These are phyloP conservation scores for Zygosaccharomyces kombuchaensis DNA, from an alignment of 805 yeast species.

Conservation along the genomic window DNA sequence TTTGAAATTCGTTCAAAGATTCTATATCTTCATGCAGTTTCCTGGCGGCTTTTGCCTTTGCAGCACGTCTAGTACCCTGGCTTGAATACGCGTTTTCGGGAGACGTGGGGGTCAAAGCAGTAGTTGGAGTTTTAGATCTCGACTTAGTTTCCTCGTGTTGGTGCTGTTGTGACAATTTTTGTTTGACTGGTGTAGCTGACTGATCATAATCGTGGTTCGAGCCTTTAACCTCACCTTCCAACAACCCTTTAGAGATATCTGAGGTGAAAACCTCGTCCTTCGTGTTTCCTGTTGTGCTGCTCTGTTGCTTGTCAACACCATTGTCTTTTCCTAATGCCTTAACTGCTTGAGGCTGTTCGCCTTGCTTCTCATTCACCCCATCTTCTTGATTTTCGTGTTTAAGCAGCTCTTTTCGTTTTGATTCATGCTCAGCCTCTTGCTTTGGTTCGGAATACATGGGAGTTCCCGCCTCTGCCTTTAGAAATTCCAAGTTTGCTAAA, in stretches of 20 bases:
- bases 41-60: constrained; percentile 62
- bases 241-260: background rate
- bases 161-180: background rate
- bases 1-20: constrained; percentile 60
- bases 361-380: no score
- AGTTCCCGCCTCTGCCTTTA: background rate
- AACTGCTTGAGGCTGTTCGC: no score
- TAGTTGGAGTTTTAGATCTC: constrained; percentile 7
- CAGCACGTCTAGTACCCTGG: constrained; percentile 40
- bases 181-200: background rate
- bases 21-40: constrained; percentile 66
- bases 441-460: background rate
- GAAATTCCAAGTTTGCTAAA: background rate
- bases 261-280: background rate
- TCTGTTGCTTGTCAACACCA: no score
- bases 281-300: background rate
- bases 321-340: no score
- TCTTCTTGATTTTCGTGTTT: no score
- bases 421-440: no score
- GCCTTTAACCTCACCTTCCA: background rate
- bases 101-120: constrained; percentile 11
- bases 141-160: background rate
- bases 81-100: constrained; percentile 25
- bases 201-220: background rate
- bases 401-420: no score